These are phyloP conservation scores for Claviceps pazoutovae DNA, from an alignment of 2,329 filamentous ascomycete genomes.

Conservation along the genomic window DNA sequence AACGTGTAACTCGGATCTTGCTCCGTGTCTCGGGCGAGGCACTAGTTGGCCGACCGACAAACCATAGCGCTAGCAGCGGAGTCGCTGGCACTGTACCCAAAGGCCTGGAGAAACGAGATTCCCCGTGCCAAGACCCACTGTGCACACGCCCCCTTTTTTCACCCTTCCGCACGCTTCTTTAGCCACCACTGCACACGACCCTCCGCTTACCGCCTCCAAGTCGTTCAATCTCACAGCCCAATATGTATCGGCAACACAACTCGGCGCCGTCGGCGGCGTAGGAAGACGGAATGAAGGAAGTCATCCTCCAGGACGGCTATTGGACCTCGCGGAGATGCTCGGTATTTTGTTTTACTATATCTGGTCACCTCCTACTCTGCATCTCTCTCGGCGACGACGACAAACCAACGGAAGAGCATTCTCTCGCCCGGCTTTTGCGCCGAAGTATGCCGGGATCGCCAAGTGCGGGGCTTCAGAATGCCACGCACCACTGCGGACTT, in stretches of 20 bases:
- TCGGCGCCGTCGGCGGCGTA: background rate
- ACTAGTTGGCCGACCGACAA: background rate
- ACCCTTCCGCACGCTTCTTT: background rate
- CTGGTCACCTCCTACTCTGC: background rate
- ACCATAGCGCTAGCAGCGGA: background rate
- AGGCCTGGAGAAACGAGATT: background rate
- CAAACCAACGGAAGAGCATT: background rate
- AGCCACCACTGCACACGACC: background rate
- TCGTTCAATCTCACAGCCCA: background rate
- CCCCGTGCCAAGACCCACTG: background rate
- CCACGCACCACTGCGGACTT: too few species aligned
- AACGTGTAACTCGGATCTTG: background rate
- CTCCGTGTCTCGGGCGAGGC: background rate
- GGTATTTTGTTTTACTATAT: background rate
- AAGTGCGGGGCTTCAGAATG: background rate
- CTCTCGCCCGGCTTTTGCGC: background rate
- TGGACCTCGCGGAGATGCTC: background rate
- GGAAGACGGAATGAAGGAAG: background rate
- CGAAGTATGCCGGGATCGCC: background rate
- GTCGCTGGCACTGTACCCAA: background rate
- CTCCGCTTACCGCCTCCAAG: background rate
- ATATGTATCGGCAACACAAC: background rate
- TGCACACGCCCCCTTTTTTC: background rate
- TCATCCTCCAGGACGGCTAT: background rate
- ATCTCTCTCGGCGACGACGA: background rate